These are phyloP conservation scores for Plantago major DNA, from an alignment of 257 asterid genomes.

Conservation along the genomic window DNA sequence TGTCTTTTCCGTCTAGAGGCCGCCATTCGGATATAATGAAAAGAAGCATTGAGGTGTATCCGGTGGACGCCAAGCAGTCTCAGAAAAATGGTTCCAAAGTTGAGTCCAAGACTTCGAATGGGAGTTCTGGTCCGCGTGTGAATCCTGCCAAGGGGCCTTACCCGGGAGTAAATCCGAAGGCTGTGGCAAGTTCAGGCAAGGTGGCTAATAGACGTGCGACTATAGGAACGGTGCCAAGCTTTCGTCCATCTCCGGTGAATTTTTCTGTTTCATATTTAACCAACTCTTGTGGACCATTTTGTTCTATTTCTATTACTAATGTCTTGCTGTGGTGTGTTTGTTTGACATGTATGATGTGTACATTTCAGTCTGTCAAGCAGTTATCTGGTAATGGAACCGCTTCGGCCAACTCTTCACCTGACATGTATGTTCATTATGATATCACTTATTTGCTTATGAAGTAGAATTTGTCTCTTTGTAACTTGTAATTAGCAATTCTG, in stretches of 20 bases:
- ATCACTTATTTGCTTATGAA: background rate
- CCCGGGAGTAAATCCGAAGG: slow-evolving; percentile 29
- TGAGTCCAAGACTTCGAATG: slow-evolving; percentile 36
- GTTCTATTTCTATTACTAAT: background rate
- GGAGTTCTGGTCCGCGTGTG: slow-evolving; percentile 22
- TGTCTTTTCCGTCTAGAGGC: slow-evolving; percentile 53
- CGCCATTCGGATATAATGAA: slow-evolving; percentile 46
- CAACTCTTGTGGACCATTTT: no score
- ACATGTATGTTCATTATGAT: slow-evolving; percentile 31
- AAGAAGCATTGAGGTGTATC: slow-evolving; percentile 39
- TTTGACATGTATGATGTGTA: background rate
- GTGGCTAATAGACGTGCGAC: slow-evolving; percentile 29
- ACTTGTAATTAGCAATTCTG: background rate
- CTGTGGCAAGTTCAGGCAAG: slow-evolving; percentile 22
- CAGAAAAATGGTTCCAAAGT: slow-evolving; percentile 33
- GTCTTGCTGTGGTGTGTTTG: background rate
- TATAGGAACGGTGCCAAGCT: slow-evolving; percentile 37
- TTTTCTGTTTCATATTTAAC: background rate
- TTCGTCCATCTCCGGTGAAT: slow-evolving; percentile 38
- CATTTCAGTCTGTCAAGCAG: slow-evolving; percentile 33
- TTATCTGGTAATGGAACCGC: slow-evolving; percentile 27
- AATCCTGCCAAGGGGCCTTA: slow-evolving; percentile 24
- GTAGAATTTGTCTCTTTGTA: background rate
- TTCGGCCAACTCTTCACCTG: slow-evolving; percentile 21
- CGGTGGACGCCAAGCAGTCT: slow-evolving; percentile 35